These are phyloP conservation scores for Plasmodium inui DNA, from an alignment of 169 alveolate genomes.

Conservation along the genomic window DNA sequence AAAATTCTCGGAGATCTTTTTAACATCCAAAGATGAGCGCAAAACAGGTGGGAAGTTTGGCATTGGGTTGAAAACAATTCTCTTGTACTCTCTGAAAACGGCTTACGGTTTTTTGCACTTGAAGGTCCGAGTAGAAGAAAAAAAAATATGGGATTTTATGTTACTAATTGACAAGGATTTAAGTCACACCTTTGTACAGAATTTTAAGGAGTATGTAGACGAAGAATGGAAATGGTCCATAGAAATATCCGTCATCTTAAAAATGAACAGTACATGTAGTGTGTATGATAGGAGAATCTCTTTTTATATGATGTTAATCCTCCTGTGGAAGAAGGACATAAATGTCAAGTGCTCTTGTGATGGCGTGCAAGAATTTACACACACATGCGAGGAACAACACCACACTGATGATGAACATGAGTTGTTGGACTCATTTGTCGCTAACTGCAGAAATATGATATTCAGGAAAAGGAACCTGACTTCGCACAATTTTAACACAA, in stretches of 20 bases:
- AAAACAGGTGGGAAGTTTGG: constrained; percentile 75
- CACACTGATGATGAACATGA: not conserved
- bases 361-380: constrained; percentile 10
- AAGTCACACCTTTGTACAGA: constrained; percentile 72
- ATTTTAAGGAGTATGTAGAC: constrained; percentile 68
- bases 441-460: not conserved
- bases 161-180: constrained; percentile 70
- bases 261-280: constrained; percentile 35
- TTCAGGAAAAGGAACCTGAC: constrained; percentile 25
- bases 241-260: constrained; percentile 73
- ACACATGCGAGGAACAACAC: constrained; percentile 4
- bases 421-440: constrained; percentile 11
- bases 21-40: constrained; percentile 70
- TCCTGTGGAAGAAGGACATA: constrained; percentile 72
- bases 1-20: constrained; percentile 69
- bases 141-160: constrained; percentile 75
- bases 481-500: constrained; percentile 46
- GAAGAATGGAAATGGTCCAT: constrained; percentile 67
- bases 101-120: constrained; percentile 76
- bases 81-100: constrained; percentile 67
- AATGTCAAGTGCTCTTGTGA: constrained; percentile 22
- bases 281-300: constrained; percentile 38
- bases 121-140: constrained; percentile 62
- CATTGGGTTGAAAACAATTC: constrained; percentile 67
- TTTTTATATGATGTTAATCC: constrained; percentile 51